Evolutionary conservation across 805 yeast species (phyloP), one percentile per base, ranked within the genome.

Genomic region (Millerozyma miso): DNA sequence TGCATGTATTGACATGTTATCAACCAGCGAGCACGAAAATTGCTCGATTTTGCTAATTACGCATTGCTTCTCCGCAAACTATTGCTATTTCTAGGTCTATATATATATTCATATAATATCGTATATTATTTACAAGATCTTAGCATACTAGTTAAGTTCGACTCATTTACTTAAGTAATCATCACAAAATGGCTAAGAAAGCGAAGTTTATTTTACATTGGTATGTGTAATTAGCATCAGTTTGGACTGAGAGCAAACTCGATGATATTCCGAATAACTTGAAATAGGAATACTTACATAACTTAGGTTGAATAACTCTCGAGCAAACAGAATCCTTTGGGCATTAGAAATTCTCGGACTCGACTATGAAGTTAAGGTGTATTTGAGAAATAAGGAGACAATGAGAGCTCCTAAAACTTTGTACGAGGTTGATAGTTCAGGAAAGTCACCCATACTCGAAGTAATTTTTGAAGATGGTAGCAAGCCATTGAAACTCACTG

Each of bases 321-420:
- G 90, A 53, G 63, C 87, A 1, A 79, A 74, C 41, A 69, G 89
- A 42, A 69, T 82, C 7, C 54, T 78, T 23, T 84, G 88, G 85
- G 61, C 80, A 37, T 62, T 85, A n/a, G 87, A 82, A 46, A 76
- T 80, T 39, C 62, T 85, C 12, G 68, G 67, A 10, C 54, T 83
- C 4, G 76, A 76, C 19, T 84, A 80, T 53, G 77, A 74, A 12
- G 60, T 81, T 15, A 73, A 77, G 48, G 54, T 73, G 2, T 81
- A 78, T 58, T 60, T 73, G 43, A 70, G 89, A 39, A 66, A 76
- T 47, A 64, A 69, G 2, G 60, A 64, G 6, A 65, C 69, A 15
- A 69, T 69, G 60, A 62, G 77, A 34, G 69, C 67, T 1, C 79
- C 78, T 5, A 63, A 64, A 2, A 79, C 66, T 31, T 58, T 82